Conservation (phyloP, 306 rosid species). For the Cercis canadensis region DNA sequence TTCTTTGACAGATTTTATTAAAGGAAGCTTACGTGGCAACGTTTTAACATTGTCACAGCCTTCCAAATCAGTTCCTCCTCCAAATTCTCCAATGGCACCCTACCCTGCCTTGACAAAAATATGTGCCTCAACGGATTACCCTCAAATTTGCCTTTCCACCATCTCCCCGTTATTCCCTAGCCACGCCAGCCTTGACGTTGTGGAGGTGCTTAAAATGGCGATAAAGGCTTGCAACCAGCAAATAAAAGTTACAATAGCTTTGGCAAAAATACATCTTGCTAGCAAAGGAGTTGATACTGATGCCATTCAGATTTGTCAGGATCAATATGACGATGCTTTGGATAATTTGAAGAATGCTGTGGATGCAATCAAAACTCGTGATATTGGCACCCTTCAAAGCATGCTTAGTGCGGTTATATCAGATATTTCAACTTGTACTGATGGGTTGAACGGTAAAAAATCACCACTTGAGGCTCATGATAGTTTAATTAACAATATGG, state of each 20-base stretch:
- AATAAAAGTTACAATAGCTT: conserved; percentile 42
- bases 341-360: conserved; percentile 41
- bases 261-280: neutral
- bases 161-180: neutral
- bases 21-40: too few species aligned
- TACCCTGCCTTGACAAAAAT: neutral
- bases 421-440: conserved; percentile 42
- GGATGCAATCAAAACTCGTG: conserved; percentile 20
- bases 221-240: conserved; percentile 23
- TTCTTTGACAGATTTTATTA: conserved; percentile 20
- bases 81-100: too few species aligned
- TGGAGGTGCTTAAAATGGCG: conserved; percentile 9
- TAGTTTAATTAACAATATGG: conserved; percentile 38
- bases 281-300: neutral
- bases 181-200: neutral
- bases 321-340: conserved; percentile 33
- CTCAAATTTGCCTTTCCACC: conserved; percentile 16
- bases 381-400: conserved; percentile 39
- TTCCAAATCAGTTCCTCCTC: neutral
- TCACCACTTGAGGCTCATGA: conserved; percentile 16
- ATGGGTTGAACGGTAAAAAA: conserved; percentile 25
- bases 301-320: conserved; percentile 29
- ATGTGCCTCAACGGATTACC: conserved; percentile 38
- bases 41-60: neutral
- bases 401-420: conserved; percentile 48